phyloP scores from a whole-genome alignment of 768 basidiomycete species.

The Mrakia gelida region DNA sequence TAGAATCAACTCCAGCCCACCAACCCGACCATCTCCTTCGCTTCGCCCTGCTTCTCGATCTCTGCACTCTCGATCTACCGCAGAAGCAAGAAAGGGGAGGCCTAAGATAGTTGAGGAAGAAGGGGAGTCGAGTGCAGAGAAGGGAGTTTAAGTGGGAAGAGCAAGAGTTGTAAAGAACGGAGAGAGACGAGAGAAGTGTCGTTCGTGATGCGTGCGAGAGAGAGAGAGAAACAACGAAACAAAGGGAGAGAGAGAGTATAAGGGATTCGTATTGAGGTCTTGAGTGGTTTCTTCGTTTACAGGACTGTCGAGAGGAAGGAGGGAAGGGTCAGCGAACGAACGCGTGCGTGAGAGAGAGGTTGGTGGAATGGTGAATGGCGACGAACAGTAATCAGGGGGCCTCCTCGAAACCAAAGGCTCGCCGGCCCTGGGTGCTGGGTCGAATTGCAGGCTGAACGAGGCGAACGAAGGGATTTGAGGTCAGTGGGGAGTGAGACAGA shows the following conservation, averaged over 20 bases:
- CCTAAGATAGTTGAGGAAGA: neutral
- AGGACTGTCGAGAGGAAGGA: neutral
- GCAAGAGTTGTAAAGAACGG: neutral
- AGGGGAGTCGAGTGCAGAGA: neutral
- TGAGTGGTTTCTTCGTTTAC: neutral
- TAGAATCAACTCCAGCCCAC: too few species aligned
- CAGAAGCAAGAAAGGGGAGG: too few species aligned
- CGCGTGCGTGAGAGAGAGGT: neutral
- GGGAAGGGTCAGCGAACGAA: neutral
- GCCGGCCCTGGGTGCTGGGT: constrained; percentile 96
- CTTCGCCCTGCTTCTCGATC: too few species aligned
- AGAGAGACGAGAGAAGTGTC: neutral
- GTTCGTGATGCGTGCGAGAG: constrained; percentile 19
- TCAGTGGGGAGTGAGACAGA: neutral
- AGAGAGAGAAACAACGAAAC: neutral
- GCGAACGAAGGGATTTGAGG: neutral
- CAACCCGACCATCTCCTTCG: too few species aligned
- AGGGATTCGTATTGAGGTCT: neutral
- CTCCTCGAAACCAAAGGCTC: constrained; percentile 84
- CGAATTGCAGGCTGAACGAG: constrained; percentile 85
- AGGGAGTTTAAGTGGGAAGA: neutral
- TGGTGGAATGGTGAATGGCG: neutral
- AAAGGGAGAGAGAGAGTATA: neutral
- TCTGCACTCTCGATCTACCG: too few species aligned
- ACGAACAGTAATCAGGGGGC: constrained; percentile 34